Evolutionary conservation across 345 rosid species (phyloP).

Genomic region (Crucihimalaya himalaica): DNA sequence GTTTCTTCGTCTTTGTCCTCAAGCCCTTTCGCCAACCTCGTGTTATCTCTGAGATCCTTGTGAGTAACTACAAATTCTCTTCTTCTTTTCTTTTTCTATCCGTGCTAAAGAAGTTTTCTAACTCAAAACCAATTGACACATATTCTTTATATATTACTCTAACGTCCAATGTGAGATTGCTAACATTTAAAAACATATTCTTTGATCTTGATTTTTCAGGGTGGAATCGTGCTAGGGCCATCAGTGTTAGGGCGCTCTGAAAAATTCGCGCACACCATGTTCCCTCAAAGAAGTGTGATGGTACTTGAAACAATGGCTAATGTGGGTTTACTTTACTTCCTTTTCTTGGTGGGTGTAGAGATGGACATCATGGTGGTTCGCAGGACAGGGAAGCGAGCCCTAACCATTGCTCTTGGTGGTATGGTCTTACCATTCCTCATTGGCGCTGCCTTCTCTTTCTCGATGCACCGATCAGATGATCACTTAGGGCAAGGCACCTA

Average conservation of each 20-base stretch:
- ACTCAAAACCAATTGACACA: not conserved
- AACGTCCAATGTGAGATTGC: not conserved
- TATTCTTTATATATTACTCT: not conserved
- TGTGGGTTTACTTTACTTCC: slow-evolving; percentile 82
- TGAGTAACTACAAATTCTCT: slow-evolving; percentile 29
- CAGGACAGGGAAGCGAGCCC: slow-evolving; percentile 65
- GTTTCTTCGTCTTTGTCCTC: slow-evolving; percentile 64
- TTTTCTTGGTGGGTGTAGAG: slow-evolving; percentile 89
- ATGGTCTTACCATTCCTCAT: slow-evolving; percentile 79
- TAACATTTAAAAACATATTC: not conserved
- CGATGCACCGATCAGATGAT: slow-evolving; percentile 29
- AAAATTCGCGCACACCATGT: slow-evolving; percentile 48
- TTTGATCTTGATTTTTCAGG: slow-evolving; percentile 47
- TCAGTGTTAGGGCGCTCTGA: slow-evolving; percentile 62
- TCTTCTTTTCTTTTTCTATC: not conserved
- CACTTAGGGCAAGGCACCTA: slow-evolving; percentile 51
- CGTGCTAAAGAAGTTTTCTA: not conserved
- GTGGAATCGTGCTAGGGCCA: slow-evolving; percentile 83
- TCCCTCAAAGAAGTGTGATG: slow-evolving; percentile 88
- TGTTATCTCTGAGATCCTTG: slow-evolving; percentile 84
- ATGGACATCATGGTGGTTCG: slow-evolving; percentile 85
- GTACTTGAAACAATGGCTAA: slow-evolving; percentile 98
- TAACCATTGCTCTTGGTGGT: slow-evolving; percentile 67
- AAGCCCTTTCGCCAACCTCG: slow-evolving; percentile 95
- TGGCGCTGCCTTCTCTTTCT: slow-evolving; percentile 57